Base-by-base conservation (phyloP, 192 early-diverging fungal genomes). In the Coemansia sp. region DNA sequence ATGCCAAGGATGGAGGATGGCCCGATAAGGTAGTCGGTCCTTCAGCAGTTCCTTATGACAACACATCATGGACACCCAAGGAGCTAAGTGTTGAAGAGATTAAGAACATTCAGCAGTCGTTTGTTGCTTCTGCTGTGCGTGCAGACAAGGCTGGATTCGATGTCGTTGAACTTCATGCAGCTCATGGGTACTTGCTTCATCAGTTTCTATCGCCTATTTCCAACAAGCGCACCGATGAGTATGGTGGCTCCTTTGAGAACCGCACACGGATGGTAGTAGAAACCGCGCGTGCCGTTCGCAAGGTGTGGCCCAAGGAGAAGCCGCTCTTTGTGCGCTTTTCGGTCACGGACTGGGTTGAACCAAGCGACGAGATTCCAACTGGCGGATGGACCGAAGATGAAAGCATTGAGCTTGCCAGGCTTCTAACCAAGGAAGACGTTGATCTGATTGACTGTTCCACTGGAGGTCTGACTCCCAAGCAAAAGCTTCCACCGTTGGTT, bases 161-260 rank as follows among this genome's bases (percentile, higher is more conserved):
- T 61, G 89, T 89, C 19, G 74, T 97, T 32, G 96, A 98, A 76
- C 82, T 98, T 26, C 95, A 97, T 62, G 87, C 78, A 56, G 94
- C 96, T 5, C 94, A 98, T 76, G 96, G 97, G 8, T 98, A 96
- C 75, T 76, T 98, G 46, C 68, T 93, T 59, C 82, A 90, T 76
- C 78, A 88, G 71, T 97, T 97, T 68, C 65, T 95, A 12, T 91
- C 90, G 16, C 89, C 92, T 3, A 62, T 93, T 39, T 82, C 90
- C 59, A 98, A 99, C 80, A 61, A 87, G 37, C 90, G 97, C 64
- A 95, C 93, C 1, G 97, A 99, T 72, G 61, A 91, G 58, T 99
- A 95, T 69, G 97, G 95, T 43, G 95, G 97, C 0, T 89, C 88
- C 3, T 88, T 96, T 39, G 92, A 96, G 66, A 97, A 98, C 85